phyloP scores from a whole-genome alignment of 805 yeast genomes.

The Maudiozyma pseudohumilis region DNA sequence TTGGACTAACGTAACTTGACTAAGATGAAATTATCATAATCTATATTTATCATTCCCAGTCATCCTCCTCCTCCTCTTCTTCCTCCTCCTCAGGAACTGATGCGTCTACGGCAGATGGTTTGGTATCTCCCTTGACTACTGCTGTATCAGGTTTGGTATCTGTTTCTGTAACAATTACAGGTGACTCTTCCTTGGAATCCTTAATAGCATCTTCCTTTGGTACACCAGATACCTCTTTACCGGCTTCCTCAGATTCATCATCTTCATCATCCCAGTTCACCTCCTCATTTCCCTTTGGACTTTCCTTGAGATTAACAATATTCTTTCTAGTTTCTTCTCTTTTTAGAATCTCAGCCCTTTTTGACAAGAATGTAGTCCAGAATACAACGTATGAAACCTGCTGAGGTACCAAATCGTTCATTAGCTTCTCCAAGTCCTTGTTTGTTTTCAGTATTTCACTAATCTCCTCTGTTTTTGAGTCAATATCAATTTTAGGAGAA shows the following conservation, averaged over 20 bases:
- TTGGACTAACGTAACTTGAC: background rate
- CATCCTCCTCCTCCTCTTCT: slow-evolving; percentile 38
- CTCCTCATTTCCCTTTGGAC: slow-evolving; percentile 31
- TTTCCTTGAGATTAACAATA: slow-evolving; percentile 41
- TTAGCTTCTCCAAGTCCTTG: slow-evolving; percentile 43
- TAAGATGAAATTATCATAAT: background rate
- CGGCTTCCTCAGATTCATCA: slow-evolving; percentile 11
- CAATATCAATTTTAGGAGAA: slow-evolving; percentile 31
- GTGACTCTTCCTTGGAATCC: slow-evolving; percentile 2
- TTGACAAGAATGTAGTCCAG: slow-evolving; percentile 64
- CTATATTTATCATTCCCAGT: slow-evolving; percentile 40
- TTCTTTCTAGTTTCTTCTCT: slow-evolving; percentile 60
- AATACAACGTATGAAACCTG: slow-evolving; percentile 48
- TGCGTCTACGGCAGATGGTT: no score
- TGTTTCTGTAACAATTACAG: slow-evolving; percentile 8
- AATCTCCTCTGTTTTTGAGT: slow-evolving; percentile 42
- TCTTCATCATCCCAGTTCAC: slow-evolving; percentile 32
- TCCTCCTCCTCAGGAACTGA: slow-evolving; percentile 21
- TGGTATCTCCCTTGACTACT: no score
- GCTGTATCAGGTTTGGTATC: background rate
- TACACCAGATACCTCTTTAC: slow-evolving; percentile 7
- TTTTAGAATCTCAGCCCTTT: slow-evolving; percentile 42
- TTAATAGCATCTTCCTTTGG: background rate
- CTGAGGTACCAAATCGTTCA: slow-evolving; percentile 60
- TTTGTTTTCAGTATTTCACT: slow-evolving; percentile 38